phyloP scores from a whole-genome alignment of 345 rosid species.

The Hirschfeldia incana region DNA sequence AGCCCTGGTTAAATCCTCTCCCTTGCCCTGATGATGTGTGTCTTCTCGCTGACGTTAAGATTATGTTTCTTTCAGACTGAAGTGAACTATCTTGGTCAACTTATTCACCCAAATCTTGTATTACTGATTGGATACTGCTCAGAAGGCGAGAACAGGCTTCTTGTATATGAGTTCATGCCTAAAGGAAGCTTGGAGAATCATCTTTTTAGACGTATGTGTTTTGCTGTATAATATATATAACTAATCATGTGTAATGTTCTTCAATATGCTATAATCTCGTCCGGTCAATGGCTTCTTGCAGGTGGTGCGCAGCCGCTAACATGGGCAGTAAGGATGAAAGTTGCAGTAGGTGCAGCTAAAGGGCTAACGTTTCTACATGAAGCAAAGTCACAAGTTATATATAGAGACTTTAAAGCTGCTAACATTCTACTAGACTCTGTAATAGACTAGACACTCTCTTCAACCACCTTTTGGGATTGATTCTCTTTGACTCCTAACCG shows the following conservation, averaged over 20 bases:
- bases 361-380: constrained; percentile 94
- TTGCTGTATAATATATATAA: not conserved
- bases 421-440: constrained; percentile 89
- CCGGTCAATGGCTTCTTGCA: constrained; percentile 36
- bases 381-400: constrained; percentile 91
- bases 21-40: not conserved
- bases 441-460: constrained; percentile 34
- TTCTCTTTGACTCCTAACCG: not conserved
- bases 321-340: constrained; percentile 90
- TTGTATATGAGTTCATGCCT: constrained; percentile 95
- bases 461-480: not conserved
- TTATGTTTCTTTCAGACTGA: constrained; percentile 67
- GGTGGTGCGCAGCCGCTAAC: constrained; percentile 94
- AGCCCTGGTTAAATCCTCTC: constrained; percentile 39
- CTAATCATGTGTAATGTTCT: not conserved
- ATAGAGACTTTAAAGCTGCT: constrained; percentile 95
- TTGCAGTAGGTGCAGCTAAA: constrained; percentile 93
- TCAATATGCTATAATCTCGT: not conserved
- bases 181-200: constrained; percentile 98
- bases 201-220: constrained; percentile 44
- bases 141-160: constrained; percentile 79
- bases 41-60: constrained; percentile 3
- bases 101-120: constrained; percentile 86
- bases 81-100: constrained; percentile 92
- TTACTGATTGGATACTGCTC: constrained; percentile 80